A percentile compares a stretch with the other conserved stretches of the same genome.
Evolutionary conservation across 768 basidiomycete genomes (phyloP).

Genomic region (Serendipita indica): DNA sequence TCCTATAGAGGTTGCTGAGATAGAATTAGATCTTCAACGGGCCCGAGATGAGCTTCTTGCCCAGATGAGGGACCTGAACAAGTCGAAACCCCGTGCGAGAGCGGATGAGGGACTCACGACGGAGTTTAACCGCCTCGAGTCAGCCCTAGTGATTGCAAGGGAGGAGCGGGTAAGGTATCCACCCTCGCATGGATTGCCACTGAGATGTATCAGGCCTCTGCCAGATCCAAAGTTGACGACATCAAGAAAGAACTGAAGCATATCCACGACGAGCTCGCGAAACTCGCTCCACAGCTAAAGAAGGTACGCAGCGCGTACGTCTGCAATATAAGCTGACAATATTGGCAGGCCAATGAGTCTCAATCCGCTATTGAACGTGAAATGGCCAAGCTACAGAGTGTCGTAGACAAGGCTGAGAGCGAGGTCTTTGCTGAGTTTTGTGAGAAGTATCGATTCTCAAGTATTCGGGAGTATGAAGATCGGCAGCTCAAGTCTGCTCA

Average conservation of each 20-base stretch:
- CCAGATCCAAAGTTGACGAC: conserved; percentile 58
- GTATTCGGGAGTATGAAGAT: conserved; percentile 89
- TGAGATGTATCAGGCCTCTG: conserved; percentile 8
- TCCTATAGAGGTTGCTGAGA: neutral
- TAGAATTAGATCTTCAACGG: conserved; percentile 34
- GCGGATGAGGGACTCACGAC: conserved; percentile 65
- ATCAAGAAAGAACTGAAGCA: conserved; percentile 76
- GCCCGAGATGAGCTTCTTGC: conserved; percentile 53
- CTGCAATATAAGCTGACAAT: neutral
- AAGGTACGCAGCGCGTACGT: conserved; percentile 32
- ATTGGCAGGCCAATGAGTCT: conserved; percentile 36
- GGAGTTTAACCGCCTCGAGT: conserved; percentile 67
- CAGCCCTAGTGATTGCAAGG: conserved; percentile 51
- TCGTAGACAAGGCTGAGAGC: conserved; percentile 69
- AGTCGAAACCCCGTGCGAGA: conserved; percentile 69
- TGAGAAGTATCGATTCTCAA: conserved; percentile 52
- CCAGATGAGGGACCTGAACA: conserved; percentile 69
- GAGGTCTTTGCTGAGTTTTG: conserved; percentile 68
- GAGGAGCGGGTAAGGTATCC: conserved; percentile 57
- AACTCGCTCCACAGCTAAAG: conserved; percentile 49
- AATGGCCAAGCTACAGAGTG: conserved; percentile 37
- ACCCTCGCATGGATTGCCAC: neutral
- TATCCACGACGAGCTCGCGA: conserved; percentile 53
- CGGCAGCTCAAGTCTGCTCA: conserved; percentile 77
- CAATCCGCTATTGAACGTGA: conserved; percentile 38